Percentiles rank a stretch among this genome's conserved stretches.
Evolutionary conservation across 441 rosid species (phyloP).

Genomic region (Gossypium gossypioides): DNA sequence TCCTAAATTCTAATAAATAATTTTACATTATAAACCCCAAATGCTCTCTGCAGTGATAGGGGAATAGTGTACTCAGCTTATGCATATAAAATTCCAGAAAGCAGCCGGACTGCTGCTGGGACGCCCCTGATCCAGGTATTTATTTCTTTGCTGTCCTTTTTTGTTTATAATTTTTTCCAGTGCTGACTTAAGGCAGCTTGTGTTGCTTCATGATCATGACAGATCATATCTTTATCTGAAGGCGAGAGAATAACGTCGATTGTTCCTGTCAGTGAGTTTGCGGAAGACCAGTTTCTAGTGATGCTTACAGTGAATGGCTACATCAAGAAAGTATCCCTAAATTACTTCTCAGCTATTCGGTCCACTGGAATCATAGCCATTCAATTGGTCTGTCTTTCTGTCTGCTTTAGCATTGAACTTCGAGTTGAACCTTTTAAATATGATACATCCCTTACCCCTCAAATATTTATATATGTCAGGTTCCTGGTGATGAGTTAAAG

Average conservation of each 20-base stretch:
- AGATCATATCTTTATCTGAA: slow-evolving; percentile 75
- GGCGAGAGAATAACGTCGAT: slow-evolving; percentile 94
- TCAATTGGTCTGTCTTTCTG: slow-evolving; percentile 58
- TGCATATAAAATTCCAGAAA: slow-evolving; percentile 93
- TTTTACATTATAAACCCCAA: slow-evolving; percentile 1
- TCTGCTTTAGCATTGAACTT: slow-evolving; percentile 1
- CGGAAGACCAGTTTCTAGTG: slow-evolving; percentile 67
- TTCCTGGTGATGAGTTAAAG: slow-evolving; percentile 86
- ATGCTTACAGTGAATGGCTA: slow-evolving; percentile 95
- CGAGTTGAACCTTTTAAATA: not conserved
- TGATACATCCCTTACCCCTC: slow-evolving; percentile 3
- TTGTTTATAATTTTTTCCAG: not conserved
- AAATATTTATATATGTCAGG: slow-evolving; percentile 35
- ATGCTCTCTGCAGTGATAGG: slow-evolving; percentile 48
- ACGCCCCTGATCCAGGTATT: slow-evolving; percentile 85
- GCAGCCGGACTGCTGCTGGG: slow-evolving; percentile 83
- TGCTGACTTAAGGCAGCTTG: slow-evolving; percentile 12
- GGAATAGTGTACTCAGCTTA: slow-evolving; percentile 92
- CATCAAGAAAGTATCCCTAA: slow-evolving; percentile 86
- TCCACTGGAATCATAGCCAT: slow-evolving; percentile 95
- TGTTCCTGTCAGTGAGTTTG: slow-evolving; percentile 78
- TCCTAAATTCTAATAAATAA: slow-evolving; percentile 1
- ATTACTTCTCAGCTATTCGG: slow-evolving; percentile 71
- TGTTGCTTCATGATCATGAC: slow-evolving; percentile 23
- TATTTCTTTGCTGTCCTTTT: slow-evolving; percentile 10